Percentiles rank a stretch among this genome's conserved stretches.
phyloP scores from a whole-genome alignment of 2,329 filamentous ascomycete species.

The Aureobasidium subglaciale region DNA sequence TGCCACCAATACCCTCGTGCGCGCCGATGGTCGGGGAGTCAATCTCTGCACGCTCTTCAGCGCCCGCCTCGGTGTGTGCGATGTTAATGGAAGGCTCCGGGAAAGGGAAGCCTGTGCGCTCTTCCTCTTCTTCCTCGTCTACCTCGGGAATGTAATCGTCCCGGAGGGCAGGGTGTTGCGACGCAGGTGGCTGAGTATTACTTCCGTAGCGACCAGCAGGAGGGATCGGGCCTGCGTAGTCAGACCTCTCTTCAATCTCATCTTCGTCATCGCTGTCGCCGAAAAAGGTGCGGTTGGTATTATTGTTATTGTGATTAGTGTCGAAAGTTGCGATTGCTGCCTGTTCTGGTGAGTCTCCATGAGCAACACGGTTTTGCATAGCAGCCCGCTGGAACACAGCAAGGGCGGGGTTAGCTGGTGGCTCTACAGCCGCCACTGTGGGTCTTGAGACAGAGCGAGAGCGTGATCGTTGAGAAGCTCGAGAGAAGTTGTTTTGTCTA shows the following conservation, averaged over 20 bases:
- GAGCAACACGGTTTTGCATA: slow-evolving; percentile 29
- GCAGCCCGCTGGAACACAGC: slow-evolving; percentile 42
- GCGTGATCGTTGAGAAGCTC: slow-evolving; percentile 13
- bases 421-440: neutral
- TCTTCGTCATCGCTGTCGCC: slow-evolving; percentile 36
- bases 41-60: slow-evolving; percentile 25
- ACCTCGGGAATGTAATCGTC: slow-evolving; percentile 21
- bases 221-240: neutral
- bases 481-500: slow-evolving; percentile 10
- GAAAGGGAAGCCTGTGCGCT: slow-evolving; percentile 14
- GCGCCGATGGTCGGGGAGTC: slow-evolving; percentile 80
- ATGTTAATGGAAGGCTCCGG: neutral
- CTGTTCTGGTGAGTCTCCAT: slow-evolving; percentile 11
- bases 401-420: slow-evolving; percentile 26
- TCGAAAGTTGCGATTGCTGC: neutral
- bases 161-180: slow-evolving; percentile 30
- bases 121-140: slow-evolving; percentile 26
- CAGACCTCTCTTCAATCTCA: slow-evolving; percentile 22
- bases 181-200: slow-evolving; percentile 27
- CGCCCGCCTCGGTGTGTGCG: slow-evolving; percentile 17
- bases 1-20: slow-evolving; percentile 55
- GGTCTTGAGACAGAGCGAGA: slow-evolving; percentile 4
- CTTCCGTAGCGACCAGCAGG: slow-evolving; percentile 27
- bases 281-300: slow-evolving; percentile 33
- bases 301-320: no score